A percentile compares a stretch with the other conserved stretches of the same genome.
Conservation (phyloP, 306 rosid genomes). For the Prunus mongolica region DNA sequence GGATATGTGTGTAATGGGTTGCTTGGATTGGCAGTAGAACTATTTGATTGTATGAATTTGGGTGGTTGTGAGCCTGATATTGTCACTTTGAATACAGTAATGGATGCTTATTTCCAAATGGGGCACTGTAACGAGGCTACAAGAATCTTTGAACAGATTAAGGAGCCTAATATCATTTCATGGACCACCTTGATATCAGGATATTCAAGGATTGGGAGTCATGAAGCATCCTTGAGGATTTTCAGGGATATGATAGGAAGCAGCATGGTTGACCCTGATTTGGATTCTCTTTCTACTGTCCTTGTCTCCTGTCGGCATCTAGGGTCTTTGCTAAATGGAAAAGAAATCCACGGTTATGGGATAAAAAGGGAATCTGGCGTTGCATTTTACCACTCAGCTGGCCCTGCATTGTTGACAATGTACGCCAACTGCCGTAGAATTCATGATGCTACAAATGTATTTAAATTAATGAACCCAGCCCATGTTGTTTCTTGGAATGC, state of each 20-base stretch:
- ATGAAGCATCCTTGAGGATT: slow-evolving; percentile 31
- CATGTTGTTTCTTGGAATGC: slow-evolving; percentile 55
- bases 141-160: slow-evolving; percentile 29
- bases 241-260: slow-evolving; percentile 38
- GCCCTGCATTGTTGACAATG: slow-evolving; percentile 45
- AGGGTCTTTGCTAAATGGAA: slow-evolving; percentile 33
- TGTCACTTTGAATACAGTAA: slow-evolving; percentile 44
- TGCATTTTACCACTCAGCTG: slow-evolving; percentile 42
- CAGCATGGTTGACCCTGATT: slow-evolving; percentile 36
- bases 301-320: slow-evolving; percentile 38
- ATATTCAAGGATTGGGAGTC: slow-evolving; percentile 27
- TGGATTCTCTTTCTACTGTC: slow-evolving; percentile 39
- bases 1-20: slow-evolving; percentile 40
- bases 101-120: slow-evolving; percentile 44
- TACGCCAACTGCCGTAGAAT: slow-evolving; percentile 30
- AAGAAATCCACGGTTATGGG: slow-evolving; percentile 45
- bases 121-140: slow-evolving; percentile 29
- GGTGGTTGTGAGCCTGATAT: slow-evolving; percentile 36
- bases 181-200: slow-evolving; percentile 49
- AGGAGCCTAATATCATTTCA: slow-evolving; percentile 42
- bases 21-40: slow-evolving; percentile 20
- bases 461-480: slow-evolving; percentile 34
- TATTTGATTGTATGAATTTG: slow-evolving; percentile 25
- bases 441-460: slow-evolving; percentile 27
- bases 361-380: slow-evolving; percentile 19